Evolutionary conservation across 176 grass and related monocot genomes (phyloP), one percentile per base, ranked within the genome.

Genomic region (Oryza brachyantha): DNA sequence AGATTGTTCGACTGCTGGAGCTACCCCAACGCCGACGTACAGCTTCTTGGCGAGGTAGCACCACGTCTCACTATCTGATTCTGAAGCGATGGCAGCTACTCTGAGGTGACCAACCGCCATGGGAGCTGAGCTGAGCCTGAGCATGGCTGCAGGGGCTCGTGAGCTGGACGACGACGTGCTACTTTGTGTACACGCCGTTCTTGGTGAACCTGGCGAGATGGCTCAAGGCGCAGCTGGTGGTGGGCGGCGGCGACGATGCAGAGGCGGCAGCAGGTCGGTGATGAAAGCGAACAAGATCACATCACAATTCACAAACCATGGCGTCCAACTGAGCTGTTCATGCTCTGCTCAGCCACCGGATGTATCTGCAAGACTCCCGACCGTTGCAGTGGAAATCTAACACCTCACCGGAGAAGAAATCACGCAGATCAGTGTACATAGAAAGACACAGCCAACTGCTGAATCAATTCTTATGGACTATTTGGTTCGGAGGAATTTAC

Each of bases 131-230:
- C 29, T 57, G 50, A 74, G 36, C 13, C 0, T 3, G 24, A 36
- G 50, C 16, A 52, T 72, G 24, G 19, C 75, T 79, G 35, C 95
- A 94, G 95, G 95, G 92, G 29, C 72, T 94, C 74, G 80, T 94
- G 78, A 98, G 92, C 70, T 98, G 95, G 95, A 94, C 95, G 61
- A 63, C 84, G 11, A 98, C 89, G 25, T 98, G 95, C 75, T 98
- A 98, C 72, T 94, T 98, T 62, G 92, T 94, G 74, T 92, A 94
- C 77, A 92, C 85, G 2, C 92, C 95, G 14, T 94, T 98, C 75
- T 82, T 98, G 29, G 73, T 66, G n/a, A 98, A 98, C 77, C 89
- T 94, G 13, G 84, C 95, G 2, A 71, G 92, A 25, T 87, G 88
- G 87, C 63, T 98, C 48, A 90, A 67, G 66, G 74, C 88, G 5